Conservation (phyloP, 805 yeast genomes). For the Myxozyma sirexii region DNA sequence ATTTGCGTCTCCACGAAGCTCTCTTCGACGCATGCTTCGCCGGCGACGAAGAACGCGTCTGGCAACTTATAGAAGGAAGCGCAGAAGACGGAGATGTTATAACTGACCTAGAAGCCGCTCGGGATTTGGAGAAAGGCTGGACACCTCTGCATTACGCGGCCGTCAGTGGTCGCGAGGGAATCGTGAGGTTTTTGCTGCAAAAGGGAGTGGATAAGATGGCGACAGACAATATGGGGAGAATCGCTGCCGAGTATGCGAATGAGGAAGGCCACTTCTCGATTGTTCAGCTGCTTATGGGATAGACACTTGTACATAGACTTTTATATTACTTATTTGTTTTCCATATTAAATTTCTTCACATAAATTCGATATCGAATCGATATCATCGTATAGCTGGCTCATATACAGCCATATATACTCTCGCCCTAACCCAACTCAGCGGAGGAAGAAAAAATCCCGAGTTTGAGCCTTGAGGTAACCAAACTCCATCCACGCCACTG, state of each 20-base stretch:
- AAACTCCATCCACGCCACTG: too few species aligned
- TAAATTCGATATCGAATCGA: too few species aligned
- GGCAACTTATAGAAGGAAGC: constrained; percentile 11
- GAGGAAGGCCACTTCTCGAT: constrained; percentile 44
- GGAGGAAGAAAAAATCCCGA: too few species aligned
- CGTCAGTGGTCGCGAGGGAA: constrained; percentile 24
- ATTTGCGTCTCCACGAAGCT: constrained; percentile 25
- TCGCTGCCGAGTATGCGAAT: constrained; percentile 33
- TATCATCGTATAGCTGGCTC: too few species aligned
- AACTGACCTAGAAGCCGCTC: constrained; percentile 1
- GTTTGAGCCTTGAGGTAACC: too few species aligned
- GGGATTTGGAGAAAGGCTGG: constrained; percentile 30
- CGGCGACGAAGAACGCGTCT: constrained; percentile 32
- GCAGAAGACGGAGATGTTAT: neutral
- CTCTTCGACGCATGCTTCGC: constrained; percentile 27
- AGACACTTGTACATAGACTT: too few species aligned
- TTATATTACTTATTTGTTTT: too few species aligned
- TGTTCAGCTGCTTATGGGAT: constrained; percentile 1
- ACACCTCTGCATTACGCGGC: constrained; percentile 30
- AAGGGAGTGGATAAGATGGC: constrained; percentile 18
- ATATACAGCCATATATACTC: too few species aligned
- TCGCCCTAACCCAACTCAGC: too few species aligned
- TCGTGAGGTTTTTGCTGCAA: constrained; percentile 20
- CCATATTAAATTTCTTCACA: too few species aligned
- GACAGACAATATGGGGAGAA: constrained; percentile 20